Evolutionary conservation across 1,284 basidiomycete species (phyloP).

Genomic region (Austroboletus novae-zelandiae): DNA sequence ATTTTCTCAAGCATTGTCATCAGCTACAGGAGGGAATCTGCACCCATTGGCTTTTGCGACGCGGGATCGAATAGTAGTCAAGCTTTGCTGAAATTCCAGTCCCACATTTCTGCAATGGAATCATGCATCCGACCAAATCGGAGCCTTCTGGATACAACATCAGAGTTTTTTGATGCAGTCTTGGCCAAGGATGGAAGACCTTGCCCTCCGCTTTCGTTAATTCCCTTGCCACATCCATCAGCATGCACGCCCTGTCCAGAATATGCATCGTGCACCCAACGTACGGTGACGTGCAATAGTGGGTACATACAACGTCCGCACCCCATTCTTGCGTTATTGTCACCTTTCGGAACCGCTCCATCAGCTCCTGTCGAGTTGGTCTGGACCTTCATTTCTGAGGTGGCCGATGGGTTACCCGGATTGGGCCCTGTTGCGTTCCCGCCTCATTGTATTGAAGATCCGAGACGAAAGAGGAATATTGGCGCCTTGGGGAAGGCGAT

Average conservation of each 20-base stretch:
- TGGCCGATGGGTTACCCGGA: constrained; percentile 73
- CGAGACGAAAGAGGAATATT: constrained; percentile 74
- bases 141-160: constrained; percentile 38
- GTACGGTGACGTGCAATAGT: constrained; percentile 66
- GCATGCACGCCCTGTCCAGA: constrained; percentile 84
- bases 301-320: constrained; percentile 74
- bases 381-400: constrained; percentile 45
- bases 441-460: constrained; percentile 82
- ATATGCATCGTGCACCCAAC: constrained; percentile 72
- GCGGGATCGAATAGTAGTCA: constrained; percentile 61
- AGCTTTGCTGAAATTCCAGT: constrained; percentile 49
- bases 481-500: constrained; percentile 75
- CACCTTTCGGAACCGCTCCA: constrained; percentile 38
- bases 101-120: constrained; percentile 46
- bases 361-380: constrained; percentile 41
- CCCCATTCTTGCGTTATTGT: constrained; percentile 46
- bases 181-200: constrained; percentile 37
- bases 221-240: constrained; percentile 61
- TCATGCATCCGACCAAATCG: constrained; percentile 60
- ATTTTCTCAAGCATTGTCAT: constrained; percentile 41
- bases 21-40: constrained; percentile 65
- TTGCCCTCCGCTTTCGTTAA: constrained; percentile 53
- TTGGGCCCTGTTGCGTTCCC: constrained; percentile 78
- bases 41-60: constrained; percentile 83
- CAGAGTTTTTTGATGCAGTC: constrained; percentile 28